phyloP scores from a whole-genome alignment of 176 grass and related monocot genomes.

The Triticum dicoccoides region DNA sequence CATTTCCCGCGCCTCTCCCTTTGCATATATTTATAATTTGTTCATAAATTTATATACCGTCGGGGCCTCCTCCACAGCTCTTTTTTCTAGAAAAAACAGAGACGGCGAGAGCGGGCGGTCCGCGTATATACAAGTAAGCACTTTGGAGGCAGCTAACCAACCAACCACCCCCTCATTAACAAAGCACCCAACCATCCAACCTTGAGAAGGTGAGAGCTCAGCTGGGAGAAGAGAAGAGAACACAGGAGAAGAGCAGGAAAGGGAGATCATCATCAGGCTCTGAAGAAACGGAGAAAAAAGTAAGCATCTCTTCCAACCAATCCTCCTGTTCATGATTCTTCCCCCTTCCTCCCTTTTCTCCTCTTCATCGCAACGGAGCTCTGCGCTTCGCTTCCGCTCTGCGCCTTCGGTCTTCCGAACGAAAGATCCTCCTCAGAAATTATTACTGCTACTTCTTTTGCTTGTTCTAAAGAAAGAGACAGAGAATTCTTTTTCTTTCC shows the following conservation, averaged over 20 bases:
- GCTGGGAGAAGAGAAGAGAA: background rate
- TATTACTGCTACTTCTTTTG: background rate
- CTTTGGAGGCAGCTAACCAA: background rate
- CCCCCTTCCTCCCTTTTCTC: background rate
- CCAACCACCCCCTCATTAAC: conserved; percentile 34
- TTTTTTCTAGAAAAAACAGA: background rate
- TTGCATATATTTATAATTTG: background rate
- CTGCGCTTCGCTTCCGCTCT: background rate
- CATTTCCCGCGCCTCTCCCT: background rate
- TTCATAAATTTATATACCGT: background rate
- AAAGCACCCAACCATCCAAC: conserved; percentile 13
- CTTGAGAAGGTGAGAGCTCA: conserved; percentile 20
- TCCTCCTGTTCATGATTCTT: conserved; percentile 2
- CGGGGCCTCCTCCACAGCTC: background rate
- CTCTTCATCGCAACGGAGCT: background rate
- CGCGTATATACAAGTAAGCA: conserved; percentile 18
- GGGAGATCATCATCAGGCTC: background rate
- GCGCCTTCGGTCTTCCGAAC: background rate
- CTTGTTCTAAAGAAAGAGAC: background rate
- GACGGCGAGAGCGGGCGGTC: background rate
- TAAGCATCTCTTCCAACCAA: background rate
- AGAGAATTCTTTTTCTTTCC: background rate
- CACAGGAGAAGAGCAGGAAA: too few relatives aligned
- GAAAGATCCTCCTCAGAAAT: background rate
- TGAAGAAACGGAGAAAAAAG: background rate